A percentile compares a stretch with the other conserved stretches of the same genome.
Evolutionary conservation across 192 early-diverging fungal genomes (phyloP).

Genomic region (Backusella tarrabulga): DNA sequence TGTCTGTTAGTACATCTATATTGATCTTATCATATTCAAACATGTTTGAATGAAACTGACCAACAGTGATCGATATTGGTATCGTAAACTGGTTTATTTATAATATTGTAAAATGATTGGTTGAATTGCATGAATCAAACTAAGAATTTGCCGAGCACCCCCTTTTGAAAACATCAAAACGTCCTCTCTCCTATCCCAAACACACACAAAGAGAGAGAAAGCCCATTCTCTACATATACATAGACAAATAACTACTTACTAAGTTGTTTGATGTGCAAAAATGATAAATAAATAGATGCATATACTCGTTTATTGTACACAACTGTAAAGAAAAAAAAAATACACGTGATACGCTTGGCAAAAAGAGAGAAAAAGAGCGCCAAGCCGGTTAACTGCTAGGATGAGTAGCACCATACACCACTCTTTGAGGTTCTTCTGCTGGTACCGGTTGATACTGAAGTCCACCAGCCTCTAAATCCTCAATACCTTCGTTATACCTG

Average conservation of each 20-base stretch:
- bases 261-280: not conserved
- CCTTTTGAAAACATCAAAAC: not conserved
- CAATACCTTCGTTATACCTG: constrained; percentile 39
- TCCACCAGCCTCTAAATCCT: constrained; percentile 32
- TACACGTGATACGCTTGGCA: not conserved
- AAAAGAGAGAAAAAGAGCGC: not conserved
- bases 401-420: constrained; percentile 30
- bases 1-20: too few species aligned
- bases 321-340: not conserved
- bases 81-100: not conserved
- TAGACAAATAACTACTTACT: too few species aligned
- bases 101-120: not conserved
- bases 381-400: not conserved
- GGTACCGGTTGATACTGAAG: constrained; percentile 30
- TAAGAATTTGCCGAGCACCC: not conserved
- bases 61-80: not conserved
- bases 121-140: not conserved
- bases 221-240: too few species aligned
- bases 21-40: not conserved
- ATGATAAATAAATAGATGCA: not conserved
- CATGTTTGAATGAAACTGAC: not conserved
- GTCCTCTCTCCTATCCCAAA: too few species aligned
- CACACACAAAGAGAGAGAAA: too few species aligned
- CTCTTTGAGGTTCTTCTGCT: constrained; percentile 16
- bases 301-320: not conserved